These are phyloP conservation scores for Nectriaceae sp. DNA, from an alignment of 2,329 filamentous ascomycete genomes.

Conservation along the genomic window DNA sequence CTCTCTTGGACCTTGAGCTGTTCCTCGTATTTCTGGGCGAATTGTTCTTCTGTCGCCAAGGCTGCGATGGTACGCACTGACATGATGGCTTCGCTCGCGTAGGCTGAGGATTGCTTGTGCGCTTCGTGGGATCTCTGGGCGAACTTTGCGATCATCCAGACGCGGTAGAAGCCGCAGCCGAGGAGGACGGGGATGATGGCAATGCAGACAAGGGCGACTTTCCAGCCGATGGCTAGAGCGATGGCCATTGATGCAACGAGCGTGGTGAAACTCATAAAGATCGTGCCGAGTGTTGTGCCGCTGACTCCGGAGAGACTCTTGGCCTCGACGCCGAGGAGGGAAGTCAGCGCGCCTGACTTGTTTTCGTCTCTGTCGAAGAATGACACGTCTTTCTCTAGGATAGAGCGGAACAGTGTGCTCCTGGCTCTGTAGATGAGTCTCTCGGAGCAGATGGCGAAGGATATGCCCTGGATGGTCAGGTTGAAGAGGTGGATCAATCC, in stretches of 20 bases:
- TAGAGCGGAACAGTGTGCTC: constrained; percentile 1
- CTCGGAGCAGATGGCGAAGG: constrained; percentile 25
- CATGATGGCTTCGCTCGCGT: constrained; percentile 11
- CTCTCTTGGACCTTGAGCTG: not conserved
- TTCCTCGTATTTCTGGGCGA: not conserved
- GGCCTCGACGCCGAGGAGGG: constrained; percentile 18
- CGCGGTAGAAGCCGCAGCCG: constrained; percentile 40
- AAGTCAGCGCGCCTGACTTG: constrained; percentile 22
- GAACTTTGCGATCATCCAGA: constrained; percentile 29
- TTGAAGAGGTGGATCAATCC: constrained; percentile 29
- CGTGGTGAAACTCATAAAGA: constrained; percentile 7
- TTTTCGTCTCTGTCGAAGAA: constrained; percentile 29
- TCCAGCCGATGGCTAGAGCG: constrained; percentile 40
- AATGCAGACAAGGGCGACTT: constrained; percentile 45
- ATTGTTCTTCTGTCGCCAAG: not conserved
- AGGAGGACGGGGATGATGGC: constrained; percentile 42
- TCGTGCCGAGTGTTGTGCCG: constrained; percentile 12
- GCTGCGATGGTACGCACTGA: constrained; percentile 19
- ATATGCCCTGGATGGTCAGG: constrained; percentile 26
- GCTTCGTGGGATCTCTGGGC: constrained; percentile 4
- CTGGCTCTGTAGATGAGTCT: constrained; percentile 10
- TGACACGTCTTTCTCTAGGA: constrained; percentile 42
- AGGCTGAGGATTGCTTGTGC: constrained; percentile 4
- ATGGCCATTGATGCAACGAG: constrained; percentile 8
- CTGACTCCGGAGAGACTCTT: constrained; percentile 9